Evolutionary conservation across 2,329 filamentous ascomycete genomes (phyloP).

Genomic region (Purpureocillium takamizusanense): DNA sequence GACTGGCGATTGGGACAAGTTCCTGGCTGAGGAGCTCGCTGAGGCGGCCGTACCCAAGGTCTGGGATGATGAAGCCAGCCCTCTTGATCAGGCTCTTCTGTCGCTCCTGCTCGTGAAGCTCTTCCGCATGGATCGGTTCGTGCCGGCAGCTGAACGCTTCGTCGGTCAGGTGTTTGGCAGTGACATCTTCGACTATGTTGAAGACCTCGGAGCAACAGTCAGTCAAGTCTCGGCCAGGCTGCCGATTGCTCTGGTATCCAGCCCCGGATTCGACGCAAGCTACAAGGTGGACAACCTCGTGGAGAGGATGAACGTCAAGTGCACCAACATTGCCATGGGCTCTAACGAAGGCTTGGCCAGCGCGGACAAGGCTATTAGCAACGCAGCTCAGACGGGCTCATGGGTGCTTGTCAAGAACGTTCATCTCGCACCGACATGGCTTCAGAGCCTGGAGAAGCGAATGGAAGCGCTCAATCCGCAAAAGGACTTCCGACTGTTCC

Average conservation of each 20-base stretch:
- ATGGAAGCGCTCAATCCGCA: constrained; percentile 94
- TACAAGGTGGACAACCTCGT: constrained; percentile 98
- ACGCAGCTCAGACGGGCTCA: constrained; percentile 80
- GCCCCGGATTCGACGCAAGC: constrained; percentile 92
- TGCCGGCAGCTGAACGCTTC: constrained; percentile 88
- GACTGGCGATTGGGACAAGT: constrained; percentile 64
- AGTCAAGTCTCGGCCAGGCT: constrained; percentile 74
- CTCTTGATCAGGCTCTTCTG: constrained; percentile 67
- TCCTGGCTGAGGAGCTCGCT: constrained; percentile 77
- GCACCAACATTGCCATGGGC: constrained; percentile 98
- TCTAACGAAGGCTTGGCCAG: constrained; percentile 89
- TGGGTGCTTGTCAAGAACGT: constrained; percentile 99
- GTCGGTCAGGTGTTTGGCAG: constrained; percentile 77
- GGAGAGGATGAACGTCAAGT: constrained; percentile 70
- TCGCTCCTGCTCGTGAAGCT: constrained; percentile 89
- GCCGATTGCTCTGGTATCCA: constrained; percentile 87
- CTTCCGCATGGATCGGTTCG: constrained; percentile 90
- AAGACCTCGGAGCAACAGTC: constrained; percentile 79
- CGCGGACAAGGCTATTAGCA: constrained; percentile 90
- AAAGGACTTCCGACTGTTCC: constrained; percentile 84
- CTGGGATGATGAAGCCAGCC: constrained; percentile 55
- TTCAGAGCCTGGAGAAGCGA: constrained; percentile 94
- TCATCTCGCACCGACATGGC: constrained; percentile 88
- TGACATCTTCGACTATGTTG: constrained; percentile 71
- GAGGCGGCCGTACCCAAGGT: constrained; percentile 74